phyloP scores from a whole-genome alignment of 2,329 filamentous ascomycete species.

The Fusarium phyllophilum region DNA sequence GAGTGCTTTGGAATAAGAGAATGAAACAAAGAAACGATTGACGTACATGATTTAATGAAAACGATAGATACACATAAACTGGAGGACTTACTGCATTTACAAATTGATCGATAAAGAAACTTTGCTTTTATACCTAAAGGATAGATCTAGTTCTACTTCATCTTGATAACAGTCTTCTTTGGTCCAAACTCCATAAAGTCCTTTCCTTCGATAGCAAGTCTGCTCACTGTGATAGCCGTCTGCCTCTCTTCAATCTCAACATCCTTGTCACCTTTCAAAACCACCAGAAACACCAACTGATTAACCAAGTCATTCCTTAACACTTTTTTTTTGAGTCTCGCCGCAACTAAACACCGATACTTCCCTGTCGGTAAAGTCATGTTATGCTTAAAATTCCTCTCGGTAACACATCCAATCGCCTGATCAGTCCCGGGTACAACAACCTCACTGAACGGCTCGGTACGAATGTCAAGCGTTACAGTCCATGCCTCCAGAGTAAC shows the following conservation, averaged over 20 bases:
- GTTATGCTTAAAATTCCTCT: background rate
- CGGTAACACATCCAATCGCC: background rate
- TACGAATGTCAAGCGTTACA: background rate
- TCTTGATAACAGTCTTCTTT: background rate
- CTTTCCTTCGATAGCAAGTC: background rate
- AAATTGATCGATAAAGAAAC: background rate
- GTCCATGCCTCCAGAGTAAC: background rate
- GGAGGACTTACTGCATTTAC: background rate
- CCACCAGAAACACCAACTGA: background rate
- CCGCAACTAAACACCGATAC: background rate
- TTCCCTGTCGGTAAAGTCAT: background rate
- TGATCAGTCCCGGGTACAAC: background rate
- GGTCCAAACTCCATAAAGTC: background rate
- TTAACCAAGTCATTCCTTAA: background rate
- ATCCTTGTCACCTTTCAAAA: background rate
- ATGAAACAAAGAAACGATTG: background rate
- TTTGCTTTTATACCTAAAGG: background rate
- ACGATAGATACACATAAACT: background rate
- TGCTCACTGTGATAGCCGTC: background rate
- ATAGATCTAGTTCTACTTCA: background rate
- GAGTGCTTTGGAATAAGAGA: constrained; percentile 8
- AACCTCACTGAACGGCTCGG: background rate
- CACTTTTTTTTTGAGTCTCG: background rate
- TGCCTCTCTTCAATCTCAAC: background rate
- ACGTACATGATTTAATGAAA: background rate